These are phyloP conservation scores for Ploettnerulaceae sp. DNA, from an alignment of 2,329 filamentous ascomycete genomes.

Conservation along the genomic window DNA sequence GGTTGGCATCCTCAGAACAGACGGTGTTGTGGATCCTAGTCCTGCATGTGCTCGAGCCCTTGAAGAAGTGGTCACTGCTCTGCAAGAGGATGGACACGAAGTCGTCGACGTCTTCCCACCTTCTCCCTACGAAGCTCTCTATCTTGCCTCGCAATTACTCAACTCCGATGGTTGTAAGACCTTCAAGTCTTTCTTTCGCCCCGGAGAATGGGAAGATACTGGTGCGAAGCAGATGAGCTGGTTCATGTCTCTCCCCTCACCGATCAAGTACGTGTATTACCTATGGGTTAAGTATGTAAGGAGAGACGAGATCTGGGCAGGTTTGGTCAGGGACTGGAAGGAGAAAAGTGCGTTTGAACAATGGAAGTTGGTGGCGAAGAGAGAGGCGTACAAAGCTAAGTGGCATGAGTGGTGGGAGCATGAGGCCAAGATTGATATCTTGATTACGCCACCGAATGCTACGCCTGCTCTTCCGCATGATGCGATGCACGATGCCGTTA, in stretches of 20 bases:
- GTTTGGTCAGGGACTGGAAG: slow-evolving; percentile 67
- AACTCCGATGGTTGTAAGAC: slow-evolving; percentile 80
- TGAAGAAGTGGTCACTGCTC: slow-evolving; percentile 62
- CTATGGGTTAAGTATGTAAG: slow-evolving; percentile 83
- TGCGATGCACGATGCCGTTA: slow-evolving; percentile 80
- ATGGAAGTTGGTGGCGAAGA: slow-evolving; percentile 72
- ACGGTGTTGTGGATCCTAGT: slow-evolving; percentile 78
- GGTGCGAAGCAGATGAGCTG: slow-evolving; percentile 71
- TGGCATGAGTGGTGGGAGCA: slow-evolving; percentile 90
- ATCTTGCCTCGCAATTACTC: slow-evolving; percentile 73
- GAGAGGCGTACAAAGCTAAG: slow-evolving; percentile 69
- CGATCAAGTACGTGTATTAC: slow-evolving; percentile 80
- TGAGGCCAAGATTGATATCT: slow-evolving; percentile 64
- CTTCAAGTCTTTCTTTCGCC: slow-evolving; percentile 70
- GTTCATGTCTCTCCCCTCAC: slow-evolving; percentile 67
- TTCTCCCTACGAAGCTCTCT: slow-evolving; percentile 67
- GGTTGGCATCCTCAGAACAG: slow-evolving; percentile 72
- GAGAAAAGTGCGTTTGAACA: slow-evolving; percentile 71
- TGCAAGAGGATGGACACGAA: slow-evolving; percentile 69
- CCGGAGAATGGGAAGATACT: slow-evolving; percentile 72
- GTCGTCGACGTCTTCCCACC: slow-evolving; percentile 64
- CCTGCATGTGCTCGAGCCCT: slow-evolving; percentile 79
- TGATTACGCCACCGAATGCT: slow-evolving; percentile 81
- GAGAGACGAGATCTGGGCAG: slow-evolving; percentile 72
- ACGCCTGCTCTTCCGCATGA: slow-evolving; percentile 84